Evolutionary conservation across 345 rosid genomes (phyloP).

Genomic region (Corchorus capsularis): DNA sequence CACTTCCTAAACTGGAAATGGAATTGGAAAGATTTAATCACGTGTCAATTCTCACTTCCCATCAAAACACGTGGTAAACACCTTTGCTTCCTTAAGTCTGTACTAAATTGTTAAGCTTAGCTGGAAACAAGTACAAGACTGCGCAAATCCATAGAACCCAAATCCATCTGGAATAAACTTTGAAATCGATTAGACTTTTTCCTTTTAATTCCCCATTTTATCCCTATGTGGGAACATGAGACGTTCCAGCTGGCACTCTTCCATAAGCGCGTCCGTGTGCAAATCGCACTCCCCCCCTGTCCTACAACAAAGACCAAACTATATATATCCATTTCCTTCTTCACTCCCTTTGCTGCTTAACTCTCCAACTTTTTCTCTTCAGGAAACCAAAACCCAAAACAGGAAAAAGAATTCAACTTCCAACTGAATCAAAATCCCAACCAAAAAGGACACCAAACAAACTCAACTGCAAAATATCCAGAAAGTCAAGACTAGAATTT

Average conservation of each 20-base stretch:
- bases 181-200: neutral
- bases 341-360: neutral
- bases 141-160: neutral
- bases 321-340: neutral
- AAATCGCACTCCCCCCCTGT: constrained; percentile 3
- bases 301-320: neutral
- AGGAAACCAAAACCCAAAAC: neutral
- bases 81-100: neutral
- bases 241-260: neutral
- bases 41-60: neutral
- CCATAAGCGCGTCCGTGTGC: constrained; percentile 9
- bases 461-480: neutral
- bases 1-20: neutral
- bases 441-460: neutral
- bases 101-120: neutral
- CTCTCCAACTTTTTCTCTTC: neutral
- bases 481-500: neutral
- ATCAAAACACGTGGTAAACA: constrained; percentile 3
- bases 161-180: neutral
- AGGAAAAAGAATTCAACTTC: neutral
- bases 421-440: neutral
- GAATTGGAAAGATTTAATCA: neutral
- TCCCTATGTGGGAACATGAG: neutral
- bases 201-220: neutral
- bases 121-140: neutral